phyloP scores from a whole-genome alignment of 305 asterid genomes.

The Fraxinus dipetala region DNA sequence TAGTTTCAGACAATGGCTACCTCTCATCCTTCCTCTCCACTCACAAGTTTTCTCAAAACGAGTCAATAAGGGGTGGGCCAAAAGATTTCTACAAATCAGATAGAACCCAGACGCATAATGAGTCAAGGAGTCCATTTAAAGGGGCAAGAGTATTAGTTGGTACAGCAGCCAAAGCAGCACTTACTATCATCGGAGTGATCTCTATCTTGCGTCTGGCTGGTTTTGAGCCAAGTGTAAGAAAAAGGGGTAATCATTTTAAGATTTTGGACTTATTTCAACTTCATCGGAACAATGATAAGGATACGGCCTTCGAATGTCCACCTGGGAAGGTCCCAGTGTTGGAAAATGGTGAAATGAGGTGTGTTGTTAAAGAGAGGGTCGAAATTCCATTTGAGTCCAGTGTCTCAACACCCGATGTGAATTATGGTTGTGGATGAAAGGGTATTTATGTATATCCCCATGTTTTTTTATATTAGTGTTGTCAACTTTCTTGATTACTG shows the following conservation, averaged over 20 bases:
- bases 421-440: constrained; percentile 43
- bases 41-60: constrained; percentile 27
- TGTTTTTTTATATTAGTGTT: not conserved
- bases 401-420: constrained; percentile 43
- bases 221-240: constrained; percentile 31
- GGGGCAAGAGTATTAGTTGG: constrained; percentile 25
- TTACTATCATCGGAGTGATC: constrained; percentile 38
- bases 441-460: not conserved
- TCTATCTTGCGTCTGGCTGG: constrained; percentile 44
- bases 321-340: constrained; percentile 38
- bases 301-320: constrained; percentile 23
- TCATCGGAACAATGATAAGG: constrained; percentile 16
- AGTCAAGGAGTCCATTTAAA: not conserved
- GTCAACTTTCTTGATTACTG: not conserved
- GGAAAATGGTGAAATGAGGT: constrained; percentile 44
- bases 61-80: constrained; percentile 11
- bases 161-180: constrained; percentile 27
- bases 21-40: constrained; percentile 26
- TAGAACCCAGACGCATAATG: not conserved
- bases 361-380: constrained; percentile 47
- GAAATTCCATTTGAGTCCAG: constrained; percentile 40
- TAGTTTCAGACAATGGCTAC: constrained; percentile 27
- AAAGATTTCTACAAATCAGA: constrained; percentile 13
- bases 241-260: constrained; percentile 28
- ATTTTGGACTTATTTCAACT: constrained; percentile 23